Evolutionary conservation across 176 grass and related monocot genomes (phyloP).

Genomic region (Paspalum vaginatum): DNA sequence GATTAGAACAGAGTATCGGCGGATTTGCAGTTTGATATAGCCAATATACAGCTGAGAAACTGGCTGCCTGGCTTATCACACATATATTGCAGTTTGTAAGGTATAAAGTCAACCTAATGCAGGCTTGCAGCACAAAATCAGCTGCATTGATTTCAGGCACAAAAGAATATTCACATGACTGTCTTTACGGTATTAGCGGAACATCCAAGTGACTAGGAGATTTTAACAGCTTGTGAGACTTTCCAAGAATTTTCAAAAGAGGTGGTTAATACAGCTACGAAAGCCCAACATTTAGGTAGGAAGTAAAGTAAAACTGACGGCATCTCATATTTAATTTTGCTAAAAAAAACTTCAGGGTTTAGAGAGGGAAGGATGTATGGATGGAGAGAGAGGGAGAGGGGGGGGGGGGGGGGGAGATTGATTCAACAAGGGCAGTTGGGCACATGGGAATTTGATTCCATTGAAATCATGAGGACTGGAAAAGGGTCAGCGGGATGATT

Average conservation of each 20-base stretch:
- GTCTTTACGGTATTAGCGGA: not conserved
- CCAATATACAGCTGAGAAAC: not conserved
- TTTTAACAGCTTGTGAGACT: not conserved
- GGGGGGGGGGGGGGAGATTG: not conserved
- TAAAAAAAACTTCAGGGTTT: not conserved
- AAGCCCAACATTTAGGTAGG: not conserved
- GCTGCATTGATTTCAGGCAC: not conserved
- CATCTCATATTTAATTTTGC: not conserved
- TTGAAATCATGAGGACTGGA: not conserved
- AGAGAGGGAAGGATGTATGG: too few relatives aligned
- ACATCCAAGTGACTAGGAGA: slow-evolving; percentile 10
- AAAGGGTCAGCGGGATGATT: slow-evolving; percentile 26
- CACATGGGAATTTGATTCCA: not conserved
- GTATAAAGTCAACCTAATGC: not conserved
- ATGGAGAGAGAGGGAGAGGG: too few relatives aligned
- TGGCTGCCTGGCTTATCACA: not conserved
- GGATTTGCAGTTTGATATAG: not conserved
- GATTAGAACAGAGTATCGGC: not conserved
- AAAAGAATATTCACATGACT: slow-evolving; percentile 16
- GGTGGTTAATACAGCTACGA: not conserved
- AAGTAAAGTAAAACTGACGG: not conserved
- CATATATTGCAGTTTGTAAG: not conserved
- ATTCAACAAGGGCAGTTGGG: not conserved
- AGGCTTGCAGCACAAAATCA: slow-evolving; percentile 19
- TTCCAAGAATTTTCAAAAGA: not conserved